Conservation (phyloP, 1,284 basidiomycete species). For the Lignosus rhinocerotis region DNA sequence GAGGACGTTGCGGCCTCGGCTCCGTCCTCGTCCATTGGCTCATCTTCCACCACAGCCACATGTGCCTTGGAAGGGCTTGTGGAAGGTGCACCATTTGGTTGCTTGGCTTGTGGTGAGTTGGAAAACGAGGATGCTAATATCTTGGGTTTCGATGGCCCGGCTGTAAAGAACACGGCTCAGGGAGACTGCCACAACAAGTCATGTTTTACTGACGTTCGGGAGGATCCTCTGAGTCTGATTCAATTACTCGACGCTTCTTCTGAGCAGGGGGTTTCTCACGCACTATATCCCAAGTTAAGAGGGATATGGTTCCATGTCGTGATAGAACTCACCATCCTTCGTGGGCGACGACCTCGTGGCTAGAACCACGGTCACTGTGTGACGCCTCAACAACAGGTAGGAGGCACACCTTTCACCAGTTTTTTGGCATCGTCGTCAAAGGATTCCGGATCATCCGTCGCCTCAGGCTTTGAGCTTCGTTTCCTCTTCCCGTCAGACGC, state of each 20-base stretch:
- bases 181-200: neutral
- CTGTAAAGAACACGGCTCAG: neutral
- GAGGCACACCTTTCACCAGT: conserved; percentile 7
- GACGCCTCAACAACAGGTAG: neutral
- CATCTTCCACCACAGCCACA: conserved; percentile 3
- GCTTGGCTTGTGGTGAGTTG: neutral
- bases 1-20: conserved; percentile 20
- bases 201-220: conserved; percentile 14
- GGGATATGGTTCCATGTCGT: neutral
- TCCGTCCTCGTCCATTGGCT: conserved; percentile 21
- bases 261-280: conserved; percentile 15
- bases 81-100: neutral
- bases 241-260: conserved; percentile 38
- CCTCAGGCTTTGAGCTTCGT: conserved; percentile 30
- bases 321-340: conserved; percentile 20
- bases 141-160: conserved; percentile 13
- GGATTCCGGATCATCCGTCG: conserved; percentile 27
- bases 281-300: neutral
- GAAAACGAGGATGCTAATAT: neutral
- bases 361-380: conserved; percentile 29
- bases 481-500: conserved; percentile 65
- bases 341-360: conserved; percentile 43
- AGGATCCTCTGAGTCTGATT: conserved; percentile 56
- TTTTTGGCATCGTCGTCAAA: conserved; percentile 8
- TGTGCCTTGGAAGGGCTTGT: conserved; percentile 3